Evolutionary conservation across 371 early-diverging fungal genomes (phyloP).

Genomic region (Mucor racemosus): DNA sequence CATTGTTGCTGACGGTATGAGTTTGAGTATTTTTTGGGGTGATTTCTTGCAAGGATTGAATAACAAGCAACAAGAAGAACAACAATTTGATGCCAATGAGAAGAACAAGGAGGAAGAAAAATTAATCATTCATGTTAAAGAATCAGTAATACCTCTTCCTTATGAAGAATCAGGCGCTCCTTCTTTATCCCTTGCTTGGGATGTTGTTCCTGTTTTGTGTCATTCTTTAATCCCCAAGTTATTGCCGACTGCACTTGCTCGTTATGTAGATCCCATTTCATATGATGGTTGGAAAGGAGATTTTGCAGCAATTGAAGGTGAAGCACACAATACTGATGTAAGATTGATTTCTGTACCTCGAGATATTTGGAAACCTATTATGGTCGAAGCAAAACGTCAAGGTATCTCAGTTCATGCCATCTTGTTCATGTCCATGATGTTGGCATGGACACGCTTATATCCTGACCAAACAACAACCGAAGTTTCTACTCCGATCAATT

Average conservation of each 20-base stretch:
- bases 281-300: constrained; percentile 40
- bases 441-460: constrained; percentile 39
- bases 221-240: constrained; percentile 15
- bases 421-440: constrained; percentile 26
- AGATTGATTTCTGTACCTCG: constrained; percentile 19
- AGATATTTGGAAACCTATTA: constrained; percentile 19
- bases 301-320: constrained; percentile 26
- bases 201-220: constrained; percentile 21
- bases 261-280: constrained; percentile 14
- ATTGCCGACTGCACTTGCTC: constrained; percentile 18
- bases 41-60: constrained; percentile 27
- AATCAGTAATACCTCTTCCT: constrained; percentile 4
- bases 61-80: background rate
- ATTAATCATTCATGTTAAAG: background rate
- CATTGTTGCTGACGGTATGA: constrained; percentile 44
- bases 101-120: background rate
- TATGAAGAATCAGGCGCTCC: constrained; percentile 32
- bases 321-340: constrained; percentile 29
- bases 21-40: constrained; percentile 34
- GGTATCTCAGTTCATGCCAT: constrained; percentile 42
- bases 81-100: background rate
- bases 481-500: constrained; percentile 41
- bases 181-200: constrained; percentile 16
- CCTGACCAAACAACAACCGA: constrained; percentile 12
- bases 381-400: constrained; percentile 23